Percentiles rank a stretch among this genome's conserved stretches.
Evolutionary conservation across 2,329 filamentous ascomycete species (phyloP).

Genomic region (Stemphylium lycopersici): DNA sequence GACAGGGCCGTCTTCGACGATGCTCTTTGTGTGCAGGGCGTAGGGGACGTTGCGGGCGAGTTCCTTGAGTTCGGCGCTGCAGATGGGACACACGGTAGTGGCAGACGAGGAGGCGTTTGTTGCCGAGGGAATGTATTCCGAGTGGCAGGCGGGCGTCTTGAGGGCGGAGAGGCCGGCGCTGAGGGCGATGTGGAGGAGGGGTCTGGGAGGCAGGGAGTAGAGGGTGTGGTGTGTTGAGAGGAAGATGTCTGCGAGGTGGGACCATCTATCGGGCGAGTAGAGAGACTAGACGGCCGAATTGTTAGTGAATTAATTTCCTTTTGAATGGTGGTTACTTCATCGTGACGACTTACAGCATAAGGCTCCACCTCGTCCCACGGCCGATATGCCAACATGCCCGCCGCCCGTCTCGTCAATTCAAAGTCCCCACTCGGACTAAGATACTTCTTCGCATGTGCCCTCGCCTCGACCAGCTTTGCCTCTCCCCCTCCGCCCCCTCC

Average conservation of each 20-base stretch:
- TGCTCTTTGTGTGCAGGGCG: conserved; percentile 92
- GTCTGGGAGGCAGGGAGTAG: conserved; percentile 79
- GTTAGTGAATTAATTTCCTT: too few relatives aligned
- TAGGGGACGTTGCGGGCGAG: conserved; percentile 89
- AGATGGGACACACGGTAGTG: conserved; percentile 88
- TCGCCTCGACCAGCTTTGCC: conserved; percentile 74
- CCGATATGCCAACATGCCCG: conserved; percentile 78
- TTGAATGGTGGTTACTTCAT: too few relatives aligned
- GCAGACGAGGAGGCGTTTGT: conserved; percentile 64
- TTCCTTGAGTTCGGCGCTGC: conserved; percentile 91
- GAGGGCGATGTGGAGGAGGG: conserved; percentile 87
- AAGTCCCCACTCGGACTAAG: conserved; percentile 72
- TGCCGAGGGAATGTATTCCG: conserved; percentile 63
- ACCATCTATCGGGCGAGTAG: conserved; percentile 77
- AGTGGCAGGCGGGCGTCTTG: conserved; percentile 94
- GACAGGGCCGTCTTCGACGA: conserved; percentile 85
- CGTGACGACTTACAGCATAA: conserved; percentile 58
- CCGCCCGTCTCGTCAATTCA: conserved; percentile 74
- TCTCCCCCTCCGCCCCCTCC: conserved; percentile 37
- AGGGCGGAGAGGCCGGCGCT: conserved; percentile 90
- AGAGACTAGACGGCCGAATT: conserved; percentile 61
- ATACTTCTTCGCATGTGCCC: conserved; percentile 81
- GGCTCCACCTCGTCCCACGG: conserved; percentile 65
- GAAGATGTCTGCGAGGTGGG: conserved; percentile 78
- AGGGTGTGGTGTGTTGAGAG: conserved; percentile 85